phyloP scores from a whole-genome alignment of 1,139 yeast species.

The Diutina siamensis region DNA sequence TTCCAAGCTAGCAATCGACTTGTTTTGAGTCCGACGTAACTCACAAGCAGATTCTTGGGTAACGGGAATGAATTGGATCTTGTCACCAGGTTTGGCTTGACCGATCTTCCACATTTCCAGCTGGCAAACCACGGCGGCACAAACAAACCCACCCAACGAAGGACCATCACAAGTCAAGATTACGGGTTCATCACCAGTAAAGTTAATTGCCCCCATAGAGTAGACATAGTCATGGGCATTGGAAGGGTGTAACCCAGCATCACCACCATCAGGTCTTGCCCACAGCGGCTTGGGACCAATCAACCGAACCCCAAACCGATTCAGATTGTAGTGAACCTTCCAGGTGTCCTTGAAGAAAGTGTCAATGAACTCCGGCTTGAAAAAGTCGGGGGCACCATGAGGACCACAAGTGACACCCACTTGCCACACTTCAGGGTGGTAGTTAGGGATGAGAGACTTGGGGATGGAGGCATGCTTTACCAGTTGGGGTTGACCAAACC shows the following conservation, averaged over 20 bases:
- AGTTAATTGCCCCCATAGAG: slow-evolving; percentile 91
- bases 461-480: slow-evolving; percentile 53
- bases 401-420: slow-evolving; percentile 96
- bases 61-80: slow-evolving; percentile 69
- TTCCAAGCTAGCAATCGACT: slow-evolving; percentile 30
- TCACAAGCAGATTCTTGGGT: slow-evolving; percentile 54
- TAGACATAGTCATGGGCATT: slow-evolving; percentile 96
- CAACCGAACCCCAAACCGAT: slow-evolving; percentile 88
- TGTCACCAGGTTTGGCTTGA: slow-evolving; percentile 91
- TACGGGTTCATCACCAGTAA: slow-evolving; percentile 97
- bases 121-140: slow-evolving; percentile 90
- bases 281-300: slow-evolving; percentile 94
- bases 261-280: slow-evolving; percentile 98
- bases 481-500: slow-evolving; percentile 66
- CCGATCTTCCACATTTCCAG: slow-evolving; percentile 99
- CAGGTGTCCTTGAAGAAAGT: slow-evolving; percentile 69
- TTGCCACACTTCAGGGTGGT: slow-evolving; percentile 52
- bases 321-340: slow-evolving; percentile 95
- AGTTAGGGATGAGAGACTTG: slow-evolving; percentile 44
- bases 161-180: slow-evolving; percentile 96
- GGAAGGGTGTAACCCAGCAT: slow-evolving; percentile 95
- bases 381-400: slow-evolving; percentile 94
- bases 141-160: slow-evolving; percentile 92
- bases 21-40: slow-evolving; percentile 51
- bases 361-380: slow-evolving; percentile 60